Conservation (phyloP, 768 basidiomycete genomes). For the Leucocoprinus leucothites region DNA sequence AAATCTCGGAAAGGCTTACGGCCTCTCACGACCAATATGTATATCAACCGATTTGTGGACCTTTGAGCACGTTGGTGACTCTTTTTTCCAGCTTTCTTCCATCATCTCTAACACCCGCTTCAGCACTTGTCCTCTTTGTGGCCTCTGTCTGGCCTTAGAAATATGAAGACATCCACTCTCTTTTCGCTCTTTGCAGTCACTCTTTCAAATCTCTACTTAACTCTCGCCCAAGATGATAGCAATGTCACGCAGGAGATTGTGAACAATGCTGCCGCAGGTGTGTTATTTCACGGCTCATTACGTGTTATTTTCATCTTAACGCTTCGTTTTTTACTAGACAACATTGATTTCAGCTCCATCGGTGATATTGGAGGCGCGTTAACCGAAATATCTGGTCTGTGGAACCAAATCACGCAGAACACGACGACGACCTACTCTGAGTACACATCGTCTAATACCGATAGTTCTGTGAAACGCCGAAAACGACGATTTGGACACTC, state of each 20-base stretch:
- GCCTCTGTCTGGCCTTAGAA: conserved; percentile 21
- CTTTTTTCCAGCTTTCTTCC: no score
- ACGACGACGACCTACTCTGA: conserved; percentile 9
- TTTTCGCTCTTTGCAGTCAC: conserved; percentile 18
- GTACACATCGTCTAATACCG: conserved; percentile 14
- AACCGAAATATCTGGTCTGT: conserved; percentile 22
- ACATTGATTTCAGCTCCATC: conserved; percentile 27
- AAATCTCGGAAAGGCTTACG: no score
- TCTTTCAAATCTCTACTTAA: conserved; percentile 12
- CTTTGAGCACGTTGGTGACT: no score
- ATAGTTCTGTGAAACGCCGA: conserved; percentile 15
- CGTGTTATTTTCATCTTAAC: no score
- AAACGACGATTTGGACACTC: background rate
- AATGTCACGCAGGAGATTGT: conserved; percentile 23
- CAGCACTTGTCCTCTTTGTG: background rate
- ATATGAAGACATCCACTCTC: conserved; percentile 29
- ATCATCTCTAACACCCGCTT: background rate
- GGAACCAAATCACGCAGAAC: conserved; percentile 6
- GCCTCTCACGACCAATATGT: no score
- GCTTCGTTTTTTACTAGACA: no score
- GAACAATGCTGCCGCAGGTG: conserved; percentile 26
- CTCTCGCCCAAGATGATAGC: conserved; percentile 17
- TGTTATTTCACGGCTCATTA: conserved; percentile 9
- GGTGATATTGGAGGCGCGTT: conserved; percentile 19
- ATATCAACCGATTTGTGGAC: no score